Percentiles rank a stretch among this genome's conserved stretches.
These are phyloP conservation scores for Picea abies DNA, from an alignment of 83 land plant species.

Conservation along the genomic window DNA sequence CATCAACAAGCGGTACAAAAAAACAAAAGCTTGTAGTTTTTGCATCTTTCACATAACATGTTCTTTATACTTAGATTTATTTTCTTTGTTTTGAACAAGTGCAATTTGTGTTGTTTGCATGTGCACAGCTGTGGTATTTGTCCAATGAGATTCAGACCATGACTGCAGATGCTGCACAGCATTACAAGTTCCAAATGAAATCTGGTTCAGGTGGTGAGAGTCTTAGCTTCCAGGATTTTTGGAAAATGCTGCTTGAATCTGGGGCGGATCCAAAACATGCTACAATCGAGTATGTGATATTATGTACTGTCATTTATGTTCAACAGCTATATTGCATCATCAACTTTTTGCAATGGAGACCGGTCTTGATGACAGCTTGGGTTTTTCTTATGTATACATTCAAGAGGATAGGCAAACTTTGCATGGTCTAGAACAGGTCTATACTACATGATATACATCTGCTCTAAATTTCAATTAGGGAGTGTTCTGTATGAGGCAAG, in stretches of 20 bases:
- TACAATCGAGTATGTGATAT: conserved; percentile 12
- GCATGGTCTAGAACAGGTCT: neutral
- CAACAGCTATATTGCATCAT: neutral
- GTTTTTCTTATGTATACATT: too few relatives aligned
- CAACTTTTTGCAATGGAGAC: neutral
- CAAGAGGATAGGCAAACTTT: neutral
- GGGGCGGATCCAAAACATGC: conserved; percentile 40
- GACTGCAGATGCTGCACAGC: conserved; percentile 41
- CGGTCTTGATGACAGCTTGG: neutral
- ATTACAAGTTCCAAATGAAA: conserved; percentile 30
- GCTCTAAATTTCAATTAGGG: neutral
- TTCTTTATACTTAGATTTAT: neutral
- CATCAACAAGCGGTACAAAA: conserved; percentile 29
- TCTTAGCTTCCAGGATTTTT: conserved; percentile 23
- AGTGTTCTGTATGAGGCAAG: neutral
- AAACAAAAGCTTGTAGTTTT: neutral
- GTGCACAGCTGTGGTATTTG: conserved; percentile 32
- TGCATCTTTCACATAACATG: neutral
- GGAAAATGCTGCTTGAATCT: conserved; percentile 19
- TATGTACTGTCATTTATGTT: neutral
- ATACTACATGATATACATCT: neutral
- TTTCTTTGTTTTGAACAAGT: conserved; percentile 7
- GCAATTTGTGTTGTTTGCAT: neutral
- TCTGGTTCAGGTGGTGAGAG: conserved; percentile 21
- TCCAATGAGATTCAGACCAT: conserved; percentile 35